Conservation (phyloP, 2,329 filamentous ascomycete species). For the Ophiostoma himal-ulmi region DNA sequence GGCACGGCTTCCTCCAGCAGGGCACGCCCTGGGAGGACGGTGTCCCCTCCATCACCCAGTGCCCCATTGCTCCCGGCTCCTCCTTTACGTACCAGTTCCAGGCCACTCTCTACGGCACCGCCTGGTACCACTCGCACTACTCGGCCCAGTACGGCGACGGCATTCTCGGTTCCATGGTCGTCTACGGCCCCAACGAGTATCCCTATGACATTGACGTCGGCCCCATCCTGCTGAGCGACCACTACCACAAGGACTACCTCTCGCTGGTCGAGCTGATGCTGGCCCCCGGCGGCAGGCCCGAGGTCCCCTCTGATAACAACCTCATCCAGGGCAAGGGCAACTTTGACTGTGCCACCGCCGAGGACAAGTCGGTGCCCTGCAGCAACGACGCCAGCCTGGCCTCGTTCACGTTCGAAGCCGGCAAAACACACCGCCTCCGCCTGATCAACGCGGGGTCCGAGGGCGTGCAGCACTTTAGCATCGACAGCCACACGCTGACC, state of each 20-base stretch:
- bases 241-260: slow-evolving; percentile 53
- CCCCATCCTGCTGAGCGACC: slow-evolving; percentile 20
- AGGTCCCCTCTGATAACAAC: slow-evolving; percentile 47
- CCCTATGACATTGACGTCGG: slow-evolving; percentile 52
- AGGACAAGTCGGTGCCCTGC: slow-evolving; percentile 37
- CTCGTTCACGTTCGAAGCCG: slow-evolving; percentile 45
- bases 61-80: slow-evolving; percentile 36
- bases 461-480: slow-evolving; percentile 46
- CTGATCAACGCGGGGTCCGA: slow-evolving; percentile 47
- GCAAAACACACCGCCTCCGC: slow-evolving; percentile 44
- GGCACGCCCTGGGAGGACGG: slow-evolving; percentile 44
- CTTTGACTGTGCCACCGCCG: slow-evolving; percentile 43
- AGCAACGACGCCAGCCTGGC: slow-evolving; percentile 44
- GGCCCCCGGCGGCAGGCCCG: slow-evolving; percentile 21
- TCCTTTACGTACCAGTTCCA: slow-evolving; percentile 36
- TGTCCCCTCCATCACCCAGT: slow-evolving; percentile 40
- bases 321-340: slow-evolving; percentile 59
- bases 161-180: slow-evolving; percentile 45
- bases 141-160: slow-evolving; percentile 48
- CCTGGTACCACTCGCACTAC: slow-evolving; percentile 47
- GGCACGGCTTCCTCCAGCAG: slow-evolving; percentile 45
- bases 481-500: slow-evolving; percentile 47
- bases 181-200: slow-evolving; percentile 44
- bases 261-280: slow-evolving; percentile 45
- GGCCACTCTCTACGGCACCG: slow-evolving; percentile 38